Conservation (phyloP, 129 eudicot species). For the Chrysanthemum lavandulifolium region DNA sequence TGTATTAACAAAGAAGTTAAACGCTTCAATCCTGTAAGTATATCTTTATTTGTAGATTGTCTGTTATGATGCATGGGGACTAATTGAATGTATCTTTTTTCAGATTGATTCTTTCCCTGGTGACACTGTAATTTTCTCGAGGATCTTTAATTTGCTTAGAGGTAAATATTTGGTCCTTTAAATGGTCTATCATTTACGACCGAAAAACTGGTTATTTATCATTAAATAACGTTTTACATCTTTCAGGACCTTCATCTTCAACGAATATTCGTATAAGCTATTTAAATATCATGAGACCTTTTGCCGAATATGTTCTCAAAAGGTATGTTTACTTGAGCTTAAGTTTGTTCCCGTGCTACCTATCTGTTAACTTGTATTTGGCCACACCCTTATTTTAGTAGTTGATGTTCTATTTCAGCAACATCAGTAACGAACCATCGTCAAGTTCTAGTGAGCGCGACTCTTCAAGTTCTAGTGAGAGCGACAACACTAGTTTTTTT, state of each 20-base stretch:
- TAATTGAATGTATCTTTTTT: constrained; percentile 27
- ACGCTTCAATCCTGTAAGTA: constrained; percentile 88
- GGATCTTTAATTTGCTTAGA: constrained; percentile 94
- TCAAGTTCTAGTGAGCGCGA: background rate
- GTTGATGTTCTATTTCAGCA: constrained; percentile 44
- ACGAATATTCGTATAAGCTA: constrained; percentile 78
- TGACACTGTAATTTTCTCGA: constrained; percentile 81
- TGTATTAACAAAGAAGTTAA: constrained; percentile 60
- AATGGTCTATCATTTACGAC: background rate
- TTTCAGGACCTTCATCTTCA: constrained; percentile 88
- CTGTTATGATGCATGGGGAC: constrained; percentile 15
- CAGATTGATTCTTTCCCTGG: constrained; percentile 99
- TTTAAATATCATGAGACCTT: constrained; percentile 90
- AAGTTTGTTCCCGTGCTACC: background rate
- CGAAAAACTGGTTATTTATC: background rate
- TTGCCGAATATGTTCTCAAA: constrained; percentile 89
- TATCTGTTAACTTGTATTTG: background rate
- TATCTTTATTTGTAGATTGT: background rate
- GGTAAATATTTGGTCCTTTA: constrained; percentile 43
- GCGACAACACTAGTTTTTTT: too few relatives aligned
- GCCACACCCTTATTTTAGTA: constrained; percentile 12
- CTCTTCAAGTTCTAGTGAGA: too few relatives aligned
- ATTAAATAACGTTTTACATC: constrained; percentile 6
- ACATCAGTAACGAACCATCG: constrained; percentile 64
- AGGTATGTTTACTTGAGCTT: constrained; percentile 38